Evolutionary conservation across 2,329 filamentous ascomycete genomes (phyloP).

Genomic region (Aspergillus novofumigatus): DNA sequence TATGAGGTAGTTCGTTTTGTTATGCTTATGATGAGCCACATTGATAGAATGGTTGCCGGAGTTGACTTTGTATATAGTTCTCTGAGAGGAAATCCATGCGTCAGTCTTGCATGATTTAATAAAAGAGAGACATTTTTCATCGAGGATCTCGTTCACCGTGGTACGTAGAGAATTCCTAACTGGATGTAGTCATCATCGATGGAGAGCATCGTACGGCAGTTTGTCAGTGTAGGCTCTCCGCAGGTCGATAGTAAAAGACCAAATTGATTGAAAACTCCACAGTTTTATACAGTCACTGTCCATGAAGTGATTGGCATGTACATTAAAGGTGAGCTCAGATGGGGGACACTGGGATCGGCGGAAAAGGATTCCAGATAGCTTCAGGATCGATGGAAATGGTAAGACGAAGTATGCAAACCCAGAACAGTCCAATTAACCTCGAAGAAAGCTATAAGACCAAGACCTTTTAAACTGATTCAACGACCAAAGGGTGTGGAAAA

Average conservation of each 20-base stretch:
- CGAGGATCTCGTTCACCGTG: background rate
- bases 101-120: background rate
- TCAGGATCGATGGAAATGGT: background rate
- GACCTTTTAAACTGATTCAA: background rate
- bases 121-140: no score
- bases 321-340: background rate
- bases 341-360: background rate
- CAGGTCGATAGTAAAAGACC: background rate
- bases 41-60: background rate
- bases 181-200: background rate
- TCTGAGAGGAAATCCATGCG: background rate
- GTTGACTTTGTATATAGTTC: background rate
- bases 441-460: background rate
- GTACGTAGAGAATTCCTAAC: background rate
- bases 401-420: background rate
- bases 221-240: background rate
- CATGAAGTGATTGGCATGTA: background rate
- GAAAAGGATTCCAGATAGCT: background rate
- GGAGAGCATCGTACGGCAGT: background rate
- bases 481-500: background rate
- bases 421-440: background rate
- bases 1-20: slow-evolving; percentile 26
- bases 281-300: no score
- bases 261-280: no score
- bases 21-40: background rate